Evolutionary conservation across 1,284 basidiomycete species (phyloP), one percentile per base, ranked within the genome.

Genomic region (Austroboletus niveus): DNA sequence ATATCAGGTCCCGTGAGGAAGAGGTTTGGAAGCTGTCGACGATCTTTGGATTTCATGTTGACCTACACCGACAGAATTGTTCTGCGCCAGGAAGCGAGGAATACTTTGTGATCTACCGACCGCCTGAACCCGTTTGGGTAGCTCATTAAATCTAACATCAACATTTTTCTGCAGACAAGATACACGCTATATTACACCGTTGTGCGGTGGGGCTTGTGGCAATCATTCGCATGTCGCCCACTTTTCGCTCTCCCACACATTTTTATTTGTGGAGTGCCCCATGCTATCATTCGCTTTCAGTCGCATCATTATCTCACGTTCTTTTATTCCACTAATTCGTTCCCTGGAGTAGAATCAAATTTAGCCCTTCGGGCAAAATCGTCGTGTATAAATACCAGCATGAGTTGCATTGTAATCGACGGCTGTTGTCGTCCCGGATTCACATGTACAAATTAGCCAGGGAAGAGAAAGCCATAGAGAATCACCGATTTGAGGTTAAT

Each of bases 371-470:
- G 10, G n/a, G 15, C 31, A 10, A 32, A 44, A 17, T 31, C 24
- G 45, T 38, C 35, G 14, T 60, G 60, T 60, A 63, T 17, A 5
- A 51, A 22, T 46, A 62, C 42, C 36, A 43, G 36, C 42, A 17
- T 17, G n/a, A n/a, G 17, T 17, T 17, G 17, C 17, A 39, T 44
- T 42, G 6, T 41, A n/a, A n/a, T 8, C 14, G 15, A 38, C 36
- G 4, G 11, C n/a, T 38, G n/a, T 48, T 24, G 7, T 22, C 40
- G 35, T 24, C 43, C 43, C 17, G 29, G 30, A 45, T 53, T 52
- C 56, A 38, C 45, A 42, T 43, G 42, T 54, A 40, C 8, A 30
- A 31, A 38, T 27, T 3, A 12, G 15, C 35, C 14, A 12, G 11
- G 34, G 34, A 35, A n/a, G 34, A n/a, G 27, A 27, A 27, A 27